Evolutionary conservation across 495 filamentous ascomycete species (phyloP), one percentile per base, ranked within the genome.

Genomic region (Hyphodiscus hymeniophilus): DNA sequence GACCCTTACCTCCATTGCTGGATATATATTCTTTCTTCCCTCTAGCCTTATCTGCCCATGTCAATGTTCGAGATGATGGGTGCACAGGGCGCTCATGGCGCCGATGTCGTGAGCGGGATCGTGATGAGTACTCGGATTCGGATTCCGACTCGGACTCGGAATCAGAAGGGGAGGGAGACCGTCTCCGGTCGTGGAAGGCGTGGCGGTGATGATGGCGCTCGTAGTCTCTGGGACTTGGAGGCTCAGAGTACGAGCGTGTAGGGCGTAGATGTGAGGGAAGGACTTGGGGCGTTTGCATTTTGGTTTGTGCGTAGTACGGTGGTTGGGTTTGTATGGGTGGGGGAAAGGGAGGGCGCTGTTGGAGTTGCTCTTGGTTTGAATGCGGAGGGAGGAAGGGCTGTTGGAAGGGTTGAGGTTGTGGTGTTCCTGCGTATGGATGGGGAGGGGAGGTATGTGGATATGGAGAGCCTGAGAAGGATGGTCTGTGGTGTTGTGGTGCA

Each of bases 151-250:
- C 22, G 2, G 43, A 36, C 13, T 20, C 20, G 6, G 30, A 36
- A 15, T 30, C 13, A 4, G 45, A 48, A 7, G 15, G 35, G 3
- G 32, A 36, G 18, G 17, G 45, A 3, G 42, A 45, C 13, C 22
- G 30, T 17, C 34, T 18, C 13, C 46, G 22, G 1, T 17, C 12
- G 26, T 21, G 38, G 2, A 5, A 18, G 3, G 21, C 18, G 36
- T 36, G 40, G 15, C 43, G 17, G 12, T 38, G 41, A 17, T 43
- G 28, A 7, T 50, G 30, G 21, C 38, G 45, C 11, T 48, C 34
- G 1, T 21, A 17, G n/a, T 47, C 3, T 10, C 26, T 28, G 3
- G 33, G 45, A 38, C 7, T n/a, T 3, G 33, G 33, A 13, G 33
- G 33, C 33, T 47, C 45, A 17, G 42, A 47, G 4, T 7, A 23